These are phyloP conservation scores for Phytophthora foliorum DNA, from an alignment of 352 stramenopile genomes.

Conservation along the genomic window DNA sequence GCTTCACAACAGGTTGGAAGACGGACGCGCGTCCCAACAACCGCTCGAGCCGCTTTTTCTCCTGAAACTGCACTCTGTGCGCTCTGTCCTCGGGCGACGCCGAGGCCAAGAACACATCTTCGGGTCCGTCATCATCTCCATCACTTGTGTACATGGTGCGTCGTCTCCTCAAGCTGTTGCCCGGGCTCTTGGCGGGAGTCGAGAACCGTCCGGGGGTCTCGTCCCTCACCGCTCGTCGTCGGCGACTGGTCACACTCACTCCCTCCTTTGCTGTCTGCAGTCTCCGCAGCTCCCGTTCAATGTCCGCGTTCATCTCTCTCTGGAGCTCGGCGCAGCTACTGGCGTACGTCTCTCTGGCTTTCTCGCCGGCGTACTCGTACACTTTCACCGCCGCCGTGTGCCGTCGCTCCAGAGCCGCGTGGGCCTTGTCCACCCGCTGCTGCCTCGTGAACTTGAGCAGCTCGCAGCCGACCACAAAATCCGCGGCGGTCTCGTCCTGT, in stretches of 20 bases:
- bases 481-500: conserved; percentile 40
- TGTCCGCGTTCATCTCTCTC: conserved; percentile 56
- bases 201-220: conserved; percentile 23
- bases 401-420: conserved; percentile 41
- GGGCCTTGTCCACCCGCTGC: conserved; percentile 35
- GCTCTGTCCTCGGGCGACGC: conserved; percentile 42
- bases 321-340: conserved; percentile 61
- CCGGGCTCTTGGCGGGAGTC: conserved; percentile 23
- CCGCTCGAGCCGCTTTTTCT: conserved; percentile 68
- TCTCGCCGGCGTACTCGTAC: conserved; percentile 52
- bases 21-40: conserved; percentile 60
- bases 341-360: conserved; percentile 51
- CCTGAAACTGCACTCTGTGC: conserved; percentile 48
- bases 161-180: conserved; percentile 29
- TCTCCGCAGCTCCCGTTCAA: conserved; percentile 62
- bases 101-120: conserved; percentile 36
- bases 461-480: conserved; percentile 49
- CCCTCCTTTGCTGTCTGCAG: conserved; percentile 68
- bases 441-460: conserved; percentile 37
- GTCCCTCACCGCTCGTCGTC: conserved; percentile 44
- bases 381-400: conserved; percentile 38
- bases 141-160: conserved; percentile 29
- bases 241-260: conserved; percentile 73
- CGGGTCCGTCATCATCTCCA: conserved; percentile 27
- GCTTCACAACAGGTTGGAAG: conserved; percentile 56